Percentiles rank a stretch among this genome's conserved stretches.
Evolutionary conservation across 139 green algal species (phyloP).

Genomic region (Chlorella vulgaris): DNA sequence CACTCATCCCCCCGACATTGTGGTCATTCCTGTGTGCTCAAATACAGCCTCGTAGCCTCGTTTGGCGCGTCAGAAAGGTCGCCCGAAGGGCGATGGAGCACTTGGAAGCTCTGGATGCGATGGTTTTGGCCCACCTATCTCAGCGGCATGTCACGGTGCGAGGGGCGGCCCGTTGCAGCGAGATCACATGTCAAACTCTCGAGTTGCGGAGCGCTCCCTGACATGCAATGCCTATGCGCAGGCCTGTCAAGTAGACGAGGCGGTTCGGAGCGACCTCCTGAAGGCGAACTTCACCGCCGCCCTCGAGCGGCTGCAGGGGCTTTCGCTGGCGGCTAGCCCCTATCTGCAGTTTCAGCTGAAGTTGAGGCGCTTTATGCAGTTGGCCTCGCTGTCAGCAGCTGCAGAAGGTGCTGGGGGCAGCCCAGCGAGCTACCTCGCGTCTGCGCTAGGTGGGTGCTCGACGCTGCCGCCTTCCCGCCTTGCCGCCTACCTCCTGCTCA

Average conservation of each 20-base stretch:
- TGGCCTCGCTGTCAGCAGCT: neutral
- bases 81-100: neutral
- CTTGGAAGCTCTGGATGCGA: neutral
- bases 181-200: too few relatives aligned
- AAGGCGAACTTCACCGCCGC: slow-evolving; percentile 4
- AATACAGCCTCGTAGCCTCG: too few relatives aligned
- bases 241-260: neutral
- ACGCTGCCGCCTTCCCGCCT: neutral
- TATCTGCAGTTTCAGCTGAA: slow-evolving; percentile 27
- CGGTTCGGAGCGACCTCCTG: neutral
- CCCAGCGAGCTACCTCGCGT: neutral
- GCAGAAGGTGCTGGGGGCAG: neutral
- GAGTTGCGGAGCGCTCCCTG: too few relatives aligned
- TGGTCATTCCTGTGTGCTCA: too few relatives aligned
- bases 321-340: neutral
- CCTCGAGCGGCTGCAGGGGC: neutral
- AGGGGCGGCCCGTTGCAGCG: too few relatives aligned
- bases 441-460: slow-evolving; percentile 5
- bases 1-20: too few relatives aligned
- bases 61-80: neutral
- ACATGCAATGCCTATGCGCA: neutral
- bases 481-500: too few relatives aligned
- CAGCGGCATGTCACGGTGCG: neutral
- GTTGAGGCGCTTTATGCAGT: neutral
- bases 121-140: neutral